phyloP scores from a whole-genome alignment of 352 stramenopile genomes.

The Phytophthora sansomeana region DNA sequence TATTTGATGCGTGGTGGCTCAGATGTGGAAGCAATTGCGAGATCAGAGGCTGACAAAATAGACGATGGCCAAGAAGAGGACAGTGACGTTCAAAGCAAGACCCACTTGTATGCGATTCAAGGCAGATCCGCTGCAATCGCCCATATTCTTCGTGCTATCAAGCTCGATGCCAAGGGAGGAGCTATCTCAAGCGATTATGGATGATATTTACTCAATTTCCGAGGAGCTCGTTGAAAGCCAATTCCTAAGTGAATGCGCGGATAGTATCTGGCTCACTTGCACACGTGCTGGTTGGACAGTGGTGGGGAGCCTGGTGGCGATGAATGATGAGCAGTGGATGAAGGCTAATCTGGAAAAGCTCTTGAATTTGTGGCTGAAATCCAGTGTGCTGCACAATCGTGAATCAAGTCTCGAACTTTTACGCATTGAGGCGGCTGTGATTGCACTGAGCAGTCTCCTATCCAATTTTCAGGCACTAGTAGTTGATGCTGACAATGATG shows the following conservation, averaged over 20 bases:
- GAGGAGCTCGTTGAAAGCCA: slow-evolving; percentile 83
- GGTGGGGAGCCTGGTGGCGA: slow-evolving; percentile 70
- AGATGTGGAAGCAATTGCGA: slow-evolving; percentile 33
- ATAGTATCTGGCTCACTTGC: slow-evolving; percentile 90
- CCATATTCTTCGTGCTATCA: slow-evolving; percentile 66
- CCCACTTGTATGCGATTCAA: slow-evolving; percentile 80
- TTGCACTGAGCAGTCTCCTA: slow-evolving; percentile 74
- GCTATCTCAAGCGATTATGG: slow-evolving; percentile 62
- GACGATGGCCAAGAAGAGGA: slow-evolving; percentile 41
- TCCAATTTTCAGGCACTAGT: slow-evolving; percentile 41
- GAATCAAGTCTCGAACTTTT: slow-evolving; percentile 86
- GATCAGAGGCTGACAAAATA: slow-evolving; percentile 16
- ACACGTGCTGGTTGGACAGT: slow-evolving; percentile 86
- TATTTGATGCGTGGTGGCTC: slow-evolving; percentile 48
- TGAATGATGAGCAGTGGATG: slow-evolving; percentile 74
- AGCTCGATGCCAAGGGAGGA: slow-evolving; percentile 50
- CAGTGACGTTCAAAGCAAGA: slow-evolving; percentile 63
- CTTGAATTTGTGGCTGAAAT: slow-evolving; percentile 77
- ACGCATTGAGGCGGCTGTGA: slow-evolving; percentile 82
- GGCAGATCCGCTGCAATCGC: slow-evolving; percentile 72
- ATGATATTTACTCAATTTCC: slow-evolving; percentile 72
- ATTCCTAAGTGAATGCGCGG: slow-evolving; percentile 74
- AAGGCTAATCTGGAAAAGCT: slow-evolving; percentile 64
- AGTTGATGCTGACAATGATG: slow-evolving; percentile 42
- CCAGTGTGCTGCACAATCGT: slow-evolving; percentile 78